These are phyloP conservation scores for Erodium texanum DNA, from an alignment of 441 rosid species.

Conservation along the genomic window DNA sequence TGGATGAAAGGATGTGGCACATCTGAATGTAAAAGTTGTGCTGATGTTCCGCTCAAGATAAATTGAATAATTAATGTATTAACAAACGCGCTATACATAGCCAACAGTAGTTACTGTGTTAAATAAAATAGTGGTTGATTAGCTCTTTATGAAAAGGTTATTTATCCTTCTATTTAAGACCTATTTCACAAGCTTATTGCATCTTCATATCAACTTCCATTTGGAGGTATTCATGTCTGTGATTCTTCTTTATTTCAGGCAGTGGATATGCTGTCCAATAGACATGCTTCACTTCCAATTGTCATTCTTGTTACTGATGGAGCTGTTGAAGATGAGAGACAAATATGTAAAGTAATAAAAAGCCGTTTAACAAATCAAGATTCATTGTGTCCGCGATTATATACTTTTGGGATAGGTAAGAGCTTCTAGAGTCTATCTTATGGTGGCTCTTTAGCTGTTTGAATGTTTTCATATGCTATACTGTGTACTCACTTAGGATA, in stretches of 20 bases:
- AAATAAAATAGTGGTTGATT: background rate
- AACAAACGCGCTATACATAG: background rate
- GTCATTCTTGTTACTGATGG: conserved; percentile 87
- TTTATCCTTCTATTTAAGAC: background rate
- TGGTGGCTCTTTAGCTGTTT: background rate
- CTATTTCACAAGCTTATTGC: background rate
- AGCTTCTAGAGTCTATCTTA: background rate
- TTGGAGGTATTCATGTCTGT: background rate
- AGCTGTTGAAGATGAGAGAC: conserved; percentile 73
- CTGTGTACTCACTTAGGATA: background rate
- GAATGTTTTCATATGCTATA: background rate
- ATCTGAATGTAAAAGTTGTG: background rate
- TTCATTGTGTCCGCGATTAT: conserved; percentile 70
- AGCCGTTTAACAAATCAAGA: conserved; percentile 32
- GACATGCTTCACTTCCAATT: conserved; percentile 50
- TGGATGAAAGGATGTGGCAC: background rate
- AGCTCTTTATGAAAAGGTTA: background rate
- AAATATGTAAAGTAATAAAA: conserved; percentile 56
- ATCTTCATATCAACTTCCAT: no score
- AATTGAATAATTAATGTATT: background rate
- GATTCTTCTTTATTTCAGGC: conserved; percentile 40
- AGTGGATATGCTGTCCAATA: conserved; percentile 47
- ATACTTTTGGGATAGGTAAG: conserved; percentile 82
- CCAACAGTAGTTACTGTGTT: background rate
- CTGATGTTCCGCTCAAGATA: background rate